Evolutionary conservation across 257 asterid genomes (phyloP).

Genomic region (Primulina huaijiensis): DNA sequence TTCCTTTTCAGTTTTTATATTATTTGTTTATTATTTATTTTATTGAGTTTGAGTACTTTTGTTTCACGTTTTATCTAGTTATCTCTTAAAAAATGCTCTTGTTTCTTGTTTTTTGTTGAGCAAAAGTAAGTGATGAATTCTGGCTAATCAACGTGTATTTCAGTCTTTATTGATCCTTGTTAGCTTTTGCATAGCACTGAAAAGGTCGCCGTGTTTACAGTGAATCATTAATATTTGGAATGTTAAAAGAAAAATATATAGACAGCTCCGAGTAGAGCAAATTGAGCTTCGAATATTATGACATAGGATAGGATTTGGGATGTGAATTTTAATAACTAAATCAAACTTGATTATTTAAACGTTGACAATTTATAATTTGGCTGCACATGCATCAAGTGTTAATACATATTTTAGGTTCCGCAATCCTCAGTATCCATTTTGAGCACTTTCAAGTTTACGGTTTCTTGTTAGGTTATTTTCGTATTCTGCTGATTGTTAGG

Average conservation of each 20-base stretch:
- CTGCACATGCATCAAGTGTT: neutral
- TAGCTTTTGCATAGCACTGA: too few species aligned
- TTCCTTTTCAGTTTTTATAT: neutral
- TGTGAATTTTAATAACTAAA: too few species aligned
- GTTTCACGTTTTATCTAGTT: neutral
- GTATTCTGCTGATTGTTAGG: neutral
- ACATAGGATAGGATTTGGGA: neutral
- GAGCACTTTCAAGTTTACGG: neutral
- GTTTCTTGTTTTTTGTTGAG: neutral
- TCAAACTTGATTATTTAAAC: too few species aligned
- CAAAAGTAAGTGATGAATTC: neutral
- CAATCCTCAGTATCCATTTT: neutral
- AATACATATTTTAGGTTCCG: neutral
- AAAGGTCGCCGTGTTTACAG: neutral
- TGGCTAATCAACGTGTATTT: neutral
- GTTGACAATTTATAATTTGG: neutral
- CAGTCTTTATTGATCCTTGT: neutral
- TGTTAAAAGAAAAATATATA: too few species aligned
- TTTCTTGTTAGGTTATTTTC: neutral
- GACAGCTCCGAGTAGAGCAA: neutral
- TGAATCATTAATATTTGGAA: neutral
- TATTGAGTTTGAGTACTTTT: neutral
- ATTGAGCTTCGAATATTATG: neutral
- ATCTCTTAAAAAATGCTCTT: conserved; percentile 6
- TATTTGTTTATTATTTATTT: conserved; percentile 1